phyloP scores from a whole-genome alignment of 345 rosid genomes.

The Abelmoschus esculentus region DNA sequence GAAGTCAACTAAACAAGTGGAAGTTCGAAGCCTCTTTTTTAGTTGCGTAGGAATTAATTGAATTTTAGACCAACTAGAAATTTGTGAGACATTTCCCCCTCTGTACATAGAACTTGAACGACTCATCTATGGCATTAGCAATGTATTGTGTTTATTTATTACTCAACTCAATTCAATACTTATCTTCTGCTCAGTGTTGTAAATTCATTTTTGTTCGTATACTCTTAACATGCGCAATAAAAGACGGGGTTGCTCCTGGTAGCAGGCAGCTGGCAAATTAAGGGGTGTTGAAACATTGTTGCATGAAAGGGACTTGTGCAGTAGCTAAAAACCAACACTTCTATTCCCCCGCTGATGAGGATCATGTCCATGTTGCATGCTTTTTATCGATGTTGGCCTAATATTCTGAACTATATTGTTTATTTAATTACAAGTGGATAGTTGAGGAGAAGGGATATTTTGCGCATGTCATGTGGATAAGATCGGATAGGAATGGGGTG shows the following conservation, averaged over 20 bases:
- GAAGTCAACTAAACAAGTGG: constrained; percentile 12
- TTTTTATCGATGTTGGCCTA: background rate
- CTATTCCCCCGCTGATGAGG: background rate
- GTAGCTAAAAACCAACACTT: background rate
- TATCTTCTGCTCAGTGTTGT: background rate
- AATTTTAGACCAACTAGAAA: background rate
- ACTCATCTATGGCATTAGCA: background rate
- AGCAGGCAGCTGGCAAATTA: background rate
- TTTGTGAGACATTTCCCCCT: background rate
- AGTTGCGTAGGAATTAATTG: background rate
- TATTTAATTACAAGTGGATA: background rate
- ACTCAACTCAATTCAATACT: background rate
- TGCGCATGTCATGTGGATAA: background rate
- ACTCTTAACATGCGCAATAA: background rate
- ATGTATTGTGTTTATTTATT: background rate
- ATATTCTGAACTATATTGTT: background rate
- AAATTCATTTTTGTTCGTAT: background rate
- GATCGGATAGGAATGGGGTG: background rate
- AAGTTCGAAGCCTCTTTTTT: background rate
- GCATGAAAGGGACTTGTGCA: background rate
- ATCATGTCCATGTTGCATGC: background rate
- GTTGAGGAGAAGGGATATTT: too few relatives aligned
- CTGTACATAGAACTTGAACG: constrained; percentile 15
- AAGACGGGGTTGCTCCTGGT: background rate
- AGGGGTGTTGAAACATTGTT: background rate